Evolutionary conservation across 2,329 filamentous ascomycete species (phyloP).

Genomic region (Thermothelomyces thermophilus): DNA sequence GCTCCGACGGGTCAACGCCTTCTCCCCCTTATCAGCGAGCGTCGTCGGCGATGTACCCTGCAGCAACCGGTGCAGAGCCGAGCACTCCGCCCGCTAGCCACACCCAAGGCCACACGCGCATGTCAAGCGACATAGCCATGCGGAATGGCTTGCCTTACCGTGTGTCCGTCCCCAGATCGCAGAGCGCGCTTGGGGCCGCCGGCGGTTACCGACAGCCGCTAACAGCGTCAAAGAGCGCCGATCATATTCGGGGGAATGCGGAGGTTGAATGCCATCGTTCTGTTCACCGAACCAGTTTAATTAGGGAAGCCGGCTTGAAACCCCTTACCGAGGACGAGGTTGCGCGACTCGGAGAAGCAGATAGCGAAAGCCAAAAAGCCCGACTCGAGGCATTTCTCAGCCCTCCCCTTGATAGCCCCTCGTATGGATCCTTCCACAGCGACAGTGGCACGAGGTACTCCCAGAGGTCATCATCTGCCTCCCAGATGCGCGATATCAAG

Average conservation of each 20-base stretch:
- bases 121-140: conserved; percentile 55
- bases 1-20: conserved; percentile 46
- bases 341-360: conserved; percentile 21
- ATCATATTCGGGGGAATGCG: conserved; percentile 33
- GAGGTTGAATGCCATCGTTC: conserved; percentile 28
- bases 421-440: conserved; percentile 32
- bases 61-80: conserved; percentile 22
- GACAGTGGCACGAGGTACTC: conserved; percentile 35
- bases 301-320: conserved; percentile 41
- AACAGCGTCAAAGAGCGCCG: conserved; percentile 38
- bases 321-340: conserved; percentile 49
- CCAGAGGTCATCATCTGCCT: conserved; percentile 63
- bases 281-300: conserved; percentile 35
- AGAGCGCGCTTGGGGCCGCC: conserved; percentile 56
- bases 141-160: conserved; percentile 37
- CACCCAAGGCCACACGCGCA: conserved; percentile 48
- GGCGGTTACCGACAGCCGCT: conserved; percentile 51
- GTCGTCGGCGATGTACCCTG: conserved; percentile 32
- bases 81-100: conserved; percentile 17
- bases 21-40: conserved; percentile 43
- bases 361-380: conserved; percentile 25
- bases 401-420: conserved; percentile 43
- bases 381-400: conserved; percentile 37
- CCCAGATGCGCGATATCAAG: conserved; percentile 66
- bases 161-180: conserved; percentile 48